Evolutionary conservation across 208 protist genomes (phyloP).

Genomic region (Zelonia costaricensis): DNA sequence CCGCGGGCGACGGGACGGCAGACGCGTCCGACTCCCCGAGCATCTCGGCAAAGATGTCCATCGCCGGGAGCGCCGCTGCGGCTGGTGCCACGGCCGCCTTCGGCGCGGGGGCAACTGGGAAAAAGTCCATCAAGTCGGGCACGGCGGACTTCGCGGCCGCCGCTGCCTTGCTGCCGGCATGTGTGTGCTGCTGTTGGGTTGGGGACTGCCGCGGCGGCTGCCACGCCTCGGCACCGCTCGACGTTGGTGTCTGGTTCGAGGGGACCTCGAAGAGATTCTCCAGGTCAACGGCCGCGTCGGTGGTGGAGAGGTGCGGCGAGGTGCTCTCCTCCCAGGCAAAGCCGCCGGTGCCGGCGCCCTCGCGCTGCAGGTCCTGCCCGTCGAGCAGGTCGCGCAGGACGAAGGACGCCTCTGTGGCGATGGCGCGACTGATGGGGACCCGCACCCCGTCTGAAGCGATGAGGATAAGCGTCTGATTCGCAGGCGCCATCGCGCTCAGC

Average conservation of each 20-base stretch:
- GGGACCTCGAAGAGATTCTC: conserved; percentile 23
- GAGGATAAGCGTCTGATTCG: conserved; percentile 55
- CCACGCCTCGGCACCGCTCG: no score
- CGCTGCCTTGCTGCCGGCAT: not conserved
- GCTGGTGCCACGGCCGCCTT: no score
- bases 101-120: conserved; percentile 1
- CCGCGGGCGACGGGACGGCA: not conserved
- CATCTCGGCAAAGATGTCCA: not conserved
- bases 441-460: conserved; percentile 69
- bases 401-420: conserved; percentile 74
- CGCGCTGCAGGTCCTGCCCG: conserved; percentile 35
- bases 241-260: not conserved
- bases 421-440: conserved; percentile 55
- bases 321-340: not conserved
- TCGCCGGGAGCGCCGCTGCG: not conserved
- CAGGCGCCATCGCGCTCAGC: not conserved
- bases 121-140: conserved; percentile 32
- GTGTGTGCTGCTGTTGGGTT: not conserved
- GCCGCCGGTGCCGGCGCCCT: conserved; percentile 1
- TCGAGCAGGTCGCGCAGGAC: conserved; percentile 81
- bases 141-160: not conserved
- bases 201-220: no score
- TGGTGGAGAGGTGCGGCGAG: not conserved
- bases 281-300: conserved; percentile 7
- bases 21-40: not conserved